These are phyloP conservation scores for Garcia nutans DNA, from an alignment of 345 rosid genomes.

Conservation along the genomic window DNA sequence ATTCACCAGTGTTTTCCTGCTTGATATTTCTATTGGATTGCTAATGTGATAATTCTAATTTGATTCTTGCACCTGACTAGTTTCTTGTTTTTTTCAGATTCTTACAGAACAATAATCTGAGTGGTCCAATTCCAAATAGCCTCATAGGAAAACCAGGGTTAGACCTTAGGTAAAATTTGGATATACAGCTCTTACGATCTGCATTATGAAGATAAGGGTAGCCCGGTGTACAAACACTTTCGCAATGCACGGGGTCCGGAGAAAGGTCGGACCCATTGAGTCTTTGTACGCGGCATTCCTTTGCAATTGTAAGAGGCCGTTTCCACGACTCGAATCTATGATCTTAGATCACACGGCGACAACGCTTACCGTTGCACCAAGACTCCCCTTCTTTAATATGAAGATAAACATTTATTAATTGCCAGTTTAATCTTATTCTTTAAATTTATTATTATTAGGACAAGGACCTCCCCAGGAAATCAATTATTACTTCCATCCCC, in stretches of 20 bases:
- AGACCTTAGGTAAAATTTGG: constrained; percentile 47
- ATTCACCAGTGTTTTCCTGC: neutral
- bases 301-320: too few species aligned
- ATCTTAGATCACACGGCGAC: too few species aligned
- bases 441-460: constrained; percentile 25
- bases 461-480: constrained; percentile 49
- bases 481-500: constrained; percentile 34
- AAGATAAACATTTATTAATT: neutral
- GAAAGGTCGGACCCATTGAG: too few species aligned
- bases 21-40: constrained; percentile 1
- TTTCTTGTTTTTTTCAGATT: constrained; percentile 46
- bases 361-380: too few species aligned
- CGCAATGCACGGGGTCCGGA: too few species aligned
- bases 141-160: constrained; percentile 54
- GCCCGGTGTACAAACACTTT: too few species aligned
- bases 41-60: constrained; percentile 3
- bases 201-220: neutral
- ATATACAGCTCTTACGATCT: neutral
- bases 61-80: constrained; percentile 18
- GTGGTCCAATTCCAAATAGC: constrained; percentile 59
- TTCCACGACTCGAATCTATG: too few species aligned
- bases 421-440: constrained; percentile 21
- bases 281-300: too few species aligned
- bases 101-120: constrained; percentile 84
- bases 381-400: too few species aligned